Evolutionary conservation across 768 basidiomycete species (phyloP), one percentile per base, ranked within the genome.

Genomic region (Saitozyma podzolica): DNA sequence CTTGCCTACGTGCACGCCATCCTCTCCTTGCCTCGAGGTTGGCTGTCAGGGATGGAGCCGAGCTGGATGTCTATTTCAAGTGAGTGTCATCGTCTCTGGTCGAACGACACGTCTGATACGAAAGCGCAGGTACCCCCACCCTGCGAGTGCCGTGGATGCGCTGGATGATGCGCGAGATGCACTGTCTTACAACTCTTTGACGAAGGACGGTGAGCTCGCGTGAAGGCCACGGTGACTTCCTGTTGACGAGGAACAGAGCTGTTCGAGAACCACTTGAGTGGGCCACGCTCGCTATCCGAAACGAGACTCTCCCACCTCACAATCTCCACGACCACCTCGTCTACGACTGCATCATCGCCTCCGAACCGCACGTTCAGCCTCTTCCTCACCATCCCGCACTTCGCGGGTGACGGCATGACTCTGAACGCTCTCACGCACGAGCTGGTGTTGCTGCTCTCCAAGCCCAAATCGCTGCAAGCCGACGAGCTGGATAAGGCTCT

Each of bases 351-450:
- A 29, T 29, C 29, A 48, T 48, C 47, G 9, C 50, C 14, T 20
- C 63, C 19, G 39, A 51, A 42, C 39, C 51, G 60, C 39, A 76
- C 84, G 54, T 86, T 83, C 68, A 85, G 90, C 69, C 78, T 90
- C 56, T 79, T 89, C 59, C 83, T 92, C 52, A 87, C 87, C 64
- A 86, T 87, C 6, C 85, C 87, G 10, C 90, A 92, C 74, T 92
- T 88, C 77, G 76, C 91, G 54, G 89, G 89, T 17, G 90, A 92
- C 74, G 90, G 90, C 29, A 90, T 90, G 86, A 88, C 89, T 0
- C 82, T 91, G 17, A 89, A 91, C 78, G 83, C 84, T 6, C 14
- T 50, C 19, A 40, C 45, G 17, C 50, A 60, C 37, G 58, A 60
- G 16, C 16, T 60, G 39, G 39, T 60, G 40, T 37, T 53, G 9